Base-by-base conservation (phyloP, 2,329 filamentous ascomycete genomes). In the Colletotrichum sansevieriae region DNA sequence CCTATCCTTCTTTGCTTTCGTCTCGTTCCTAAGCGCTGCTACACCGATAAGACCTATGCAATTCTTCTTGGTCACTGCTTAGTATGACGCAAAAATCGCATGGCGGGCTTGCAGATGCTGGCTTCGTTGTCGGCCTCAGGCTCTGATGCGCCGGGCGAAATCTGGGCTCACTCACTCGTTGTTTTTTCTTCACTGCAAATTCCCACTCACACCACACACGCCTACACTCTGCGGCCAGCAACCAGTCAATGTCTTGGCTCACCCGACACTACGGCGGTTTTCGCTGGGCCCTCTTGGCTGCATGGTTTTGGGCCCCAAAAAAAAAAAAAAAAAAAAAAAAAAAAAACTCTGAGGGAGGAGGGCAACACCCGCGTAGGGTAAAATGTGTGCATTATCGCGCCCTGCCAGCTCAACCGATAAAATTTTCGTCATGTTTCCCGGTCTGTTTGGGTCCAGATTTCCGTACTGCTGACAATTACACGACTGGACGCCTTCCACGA, bases 281-380 rank as follows among this genome's bases (percentile, higher is more conserved):
- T 29, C 25, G 20, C 57, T 44, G 25, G n/a, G 29, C 15, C 44
- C 57, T 60, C 57, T 33, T 60, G 57, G 57, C 44, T 25, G 44
- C 49, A 60, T 29, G 57, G 44, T 44, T 43, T 60, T 51, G 57
- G 57, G 57, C 57, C 51, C 18, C 57, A 51, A 60, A 51, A 51
- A 13, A 18, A 7, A 18, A 18, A 18, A n/a, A n/a, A 11, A 7
- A 18, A 18, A 18, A n/a, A n/a, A 11, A 18, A 18, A 18, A 18
- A 18, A 18, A 18, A 18, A 18, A 18, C 18, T 18, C 3, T 29
- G 13, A 10, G 4, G 25, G 25, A 4, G 25, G 25, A 25, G 25
- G 3, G 25, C 4, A 5, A 25, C 4, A 25, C 25, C 4, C 25
- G 4, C 25, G 25, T 4, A 25, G 25, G 25, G 25, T 4, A 25